Base-by-base conservation (phyloP, 1,284 basidiomycete species). In the Ustilago nuda region DNA sequence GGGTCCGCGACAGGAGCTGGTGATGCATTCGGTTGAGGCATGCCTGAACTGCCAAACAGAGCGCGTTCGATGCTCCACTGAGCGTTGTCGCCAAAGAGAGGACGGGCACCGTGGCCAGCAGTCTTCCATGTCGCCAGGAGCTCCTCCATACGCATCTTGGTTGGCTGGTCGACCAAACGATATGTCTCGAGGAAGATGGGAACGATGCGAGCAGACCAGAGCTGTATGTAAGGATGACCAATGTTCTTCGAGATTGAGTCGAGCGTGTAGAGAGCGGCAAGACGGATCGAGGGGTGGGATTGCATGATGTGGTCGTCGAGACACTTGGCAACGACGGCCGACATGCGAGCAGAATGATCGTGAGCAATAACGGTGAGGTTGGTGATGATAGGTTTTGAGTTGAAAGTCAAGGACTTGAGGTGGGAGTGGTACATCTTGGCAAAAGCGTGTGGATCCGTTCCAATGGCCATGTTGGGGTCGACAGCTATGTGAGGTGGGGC, bases 311-410 rank as follows among this genome's bases (percentile, higher is more conserved):
- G 95, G 35, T 89, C 87, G 82, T 97, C 94, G 54, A 99, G 88
- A 85, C 93, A 94, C 77, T 95, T 92, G 1, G 92, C 92, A 27
- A 98, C 92, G 59, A 94, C 90, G 67, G 92, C 90, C 76, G 93
- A 91, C 87, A 92, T 88, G 89, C 85, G 76, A 72, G 92, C 91
- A 61, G 91, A 88, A 85, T 93, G 92, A 70, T 96, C 92, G 88
- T 94, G 92, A 39, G 97, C 95, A 82, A 94, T 90, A 89, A 96
- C 91, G 35, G 96, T 98, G n/a, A 99, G 88, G 72, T 90, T 91
- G 87, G 96, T 95, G 81, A 99, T 99, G 78, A 98, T 92, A 15
- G 94, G 93, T 84, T 95, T 92, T 78, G 95, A 97, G 87, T 99
- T 99, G 89, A 96, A 92, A 48, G 92, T 95, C 72, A 99, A 91